These are phyloP conservation scores for Nicotiana otophora DNA, from an alignment of 257 asterid species.

Conservation along the genomic window DNA sequence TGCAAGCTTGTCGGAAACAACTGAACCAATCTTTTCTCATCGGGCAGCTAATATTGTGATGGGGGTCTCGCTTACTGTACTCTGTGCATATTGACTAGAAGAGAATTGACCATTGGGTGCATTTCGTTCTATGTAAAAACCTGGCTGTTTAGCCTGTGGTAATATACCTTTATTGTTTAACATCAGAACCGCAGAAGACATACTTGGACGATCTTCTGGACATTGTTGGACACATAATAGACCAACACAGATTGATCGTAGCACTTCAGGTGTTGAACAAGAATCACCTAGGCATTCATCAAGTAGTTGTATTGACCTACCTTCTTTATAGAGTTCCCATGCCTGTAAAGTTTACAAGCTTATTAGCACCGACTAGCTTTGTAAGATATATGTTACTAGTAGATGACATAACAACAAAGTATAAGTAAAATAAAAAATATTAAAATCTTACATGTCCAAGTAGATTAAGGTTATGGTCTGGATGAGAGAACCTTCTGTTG, in stretches of 20 bases:
- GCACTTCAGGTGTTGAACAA: conserved; percentile 11
- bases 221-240: conserved; percentile 33
- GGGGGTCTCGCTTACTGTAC: not conserved
- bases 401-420: not conserved
- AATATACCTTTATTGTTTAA: conserved; percentile 21
- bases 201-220: conserved; percentile 32
- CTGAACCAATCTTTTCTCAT: not conserved
- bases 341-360: conserved; percentile 19
- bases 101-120: not conserved
- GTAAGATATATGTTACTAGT: not conserved
- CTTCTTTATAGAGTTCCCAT: conserved; percentile 27
- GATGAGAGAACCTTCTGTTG: conserved; percentile 23
- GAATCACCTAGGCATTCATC: conserved; percentile 12
- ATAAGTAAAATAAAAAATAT: not conserved
- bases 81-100: not conserved
- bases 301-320: conserved; percentile 17
- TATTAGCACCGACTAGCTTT: not conserved
- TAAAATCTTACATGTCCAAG: conserved; percentile 23
- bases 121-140: conserved; percentile 23
- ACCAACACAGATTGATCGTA: conserved; percentile 28
- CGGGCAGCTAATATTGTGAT: not conserved
- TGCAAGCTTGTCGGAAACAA: not conserved
- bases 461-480: conserved; percentile 18
- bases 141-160: conserved; percentile 26
- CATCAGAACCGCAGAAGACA: conserved; percentile 30